A percentile compares a stretch with the other conserved stretches of the same genome.
Conservation (phyloP, 1,284 basidiomycete genomes). For the Serendipita sp. region DNA sequence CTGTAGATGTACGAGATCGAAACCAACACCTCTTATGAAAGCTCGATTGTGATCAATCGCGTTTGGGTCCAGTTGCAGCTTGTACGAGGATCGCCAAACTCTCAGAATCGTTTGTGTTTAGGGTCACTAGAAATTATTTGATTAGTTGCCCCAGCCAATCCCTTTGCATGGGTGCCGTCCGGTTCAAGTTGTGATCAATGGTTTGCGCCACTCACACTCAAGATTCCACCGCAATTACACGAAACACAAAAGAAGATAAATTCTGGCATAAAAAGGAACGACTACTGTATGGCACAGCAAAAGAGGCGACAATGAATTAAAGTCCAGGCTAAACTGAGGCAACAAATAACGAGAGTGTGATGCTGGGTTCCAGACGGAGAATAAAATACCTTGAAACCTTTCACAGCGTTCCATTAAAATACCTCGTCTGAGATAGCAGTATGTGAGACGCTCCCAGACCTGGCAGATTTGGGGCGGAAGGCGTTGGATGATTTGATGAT, state of each 20-base stretch:
- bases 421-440: not conserved
- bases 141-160: too few species aligned
- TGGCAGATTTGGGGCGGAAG: not conserved
- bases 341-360: slow-evolving; percentile 5
- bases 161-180: too few species aligned
- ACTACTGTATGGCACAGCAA: slow-evolving; percentile 5
- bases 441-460: slow-evolving; percentile 2
- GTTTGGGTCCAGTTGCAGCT: too few species aligned
- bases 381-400: not conserved
- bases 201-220: too few species aligned
- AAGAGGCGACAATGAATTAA: not conserved
- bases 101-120: too few species aligned
- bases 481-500: not conserved
- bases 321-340: slow-evolving; percentile 2
- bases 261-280: slow-evolving; percentile 4
- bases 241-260: not conserved
- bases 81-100: too few species aligned
- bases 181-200: too few species aligned
- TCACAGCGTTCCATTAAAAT: not conserved
- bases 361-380: not conserved
- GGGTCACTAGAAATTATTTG: too few species aligned
- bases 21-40: too few species aligned
- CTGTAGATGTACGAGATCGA: too few species aligned
- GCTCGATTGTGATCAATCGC: too few species aligned
- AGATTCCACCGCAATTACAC: not conserved